Evolutionary conservation across 1,284 basidiomycete genomes (phyloP).

Genomic region (Coniferiporia sulphurascens): DNA sequence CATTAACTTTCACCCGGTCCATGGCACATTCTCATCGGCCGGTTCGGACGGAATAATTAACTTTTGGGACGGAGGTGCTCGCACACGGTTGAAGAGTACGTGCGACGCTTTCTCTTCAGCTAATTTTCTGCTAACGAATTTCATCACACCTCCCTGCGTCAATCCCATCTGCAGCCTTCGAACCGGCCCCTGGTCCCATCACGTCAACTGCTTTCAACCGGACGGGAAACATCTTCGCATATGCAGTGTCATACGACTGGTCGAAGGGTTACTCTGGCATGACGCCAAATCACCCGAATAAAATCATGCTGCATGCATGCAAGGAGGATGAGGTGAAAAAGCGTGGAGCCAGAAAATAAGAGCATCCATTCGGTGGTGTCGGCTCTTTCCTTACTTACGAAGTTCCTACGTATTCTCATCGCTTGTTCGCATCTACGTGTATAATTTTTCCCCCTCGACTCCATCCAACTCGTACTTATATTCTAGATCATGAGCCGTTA

Average conservation of each 20-base stretch:
- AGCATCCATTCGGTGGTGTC: neutral
- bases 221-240: slow-evolving; percentile 84
- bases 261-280: slow-evolving; percentile 85
- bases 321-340: slow-evolving; percentile 88
- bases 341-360: slow-evolving; percentile 31
- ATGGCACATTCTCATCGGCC: slow-evolving; percentile 89
- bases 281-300: slow-evolving; percentile 76
- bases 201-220: slow-evolving; percentile 79
- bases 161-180: slow-evolving; percentile 48
- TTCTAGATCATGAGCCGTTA: too few species aligned
- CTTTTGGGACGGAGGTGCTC: slow-evolving; percentile 89
- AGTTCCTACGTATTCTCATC: neutral
- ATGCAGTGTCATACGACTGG: slow-evolving; percentile 89
- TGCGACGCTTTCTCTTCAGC: slow-evolving; percentile 12
- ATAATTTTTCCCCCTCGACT: too few species aligned
- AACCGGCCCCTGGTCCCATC: slow-evolving; percentile 65
- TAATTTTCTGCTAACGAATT: slow-evolving; percentile 1
- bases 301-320: slow-evolving; percentile 86
- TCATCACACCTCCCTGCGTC: neutral
- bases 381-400: neutral
- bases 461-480: too few species aligned
- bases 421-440: too few species aligned
- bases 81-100: slow-evolving; percentile 85
- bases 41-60: slow-evolving; percentile 77
- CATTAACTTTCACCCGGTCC: slow-evolving; percentile 86